These are phyloP conservation scores for Aschersonia sp. DNA, from an alignment of 2,329 filamentous ascomycete genomes.

Conservation along the genomic window DNA sequence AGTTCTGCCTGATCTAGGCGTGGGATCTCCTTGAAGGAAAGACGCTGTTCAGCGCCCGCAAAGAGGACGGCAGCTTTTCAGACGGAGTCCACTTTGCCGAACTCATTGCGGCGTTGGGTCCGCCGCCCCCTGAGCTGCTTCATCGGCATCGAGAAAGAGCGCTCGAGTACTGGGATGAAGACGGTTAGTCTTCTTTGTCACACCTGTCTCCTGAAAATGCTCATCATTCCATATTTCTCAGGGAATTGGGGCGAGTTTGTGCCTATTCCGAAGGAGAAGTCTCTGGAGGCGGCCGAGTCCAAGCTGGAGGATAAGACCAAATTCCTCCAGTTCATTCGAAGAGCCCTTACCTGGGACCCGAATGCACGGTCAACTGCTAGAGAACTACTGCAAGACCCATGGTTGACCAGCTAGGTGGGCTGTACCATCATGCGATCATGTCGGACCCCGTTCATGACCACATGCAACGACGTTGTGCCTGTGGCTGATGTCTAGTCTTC, in stretches of 20 bases:
- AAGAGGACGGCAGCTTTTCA: conserved; percentile 22
- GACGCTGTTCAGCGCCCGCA: conserved; percentile 24
- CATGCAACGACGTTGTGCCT: too few relatives aligned
- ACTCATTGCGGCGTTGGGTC: conserved; percentile 29
- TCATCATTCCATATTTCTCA: too few relatives aligned
- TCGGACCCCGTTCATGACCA: too few relatives aligned
- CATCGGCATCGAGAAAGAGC: conserved; percentile 11
- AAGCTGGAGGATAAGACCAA: conserved; percentile 14
- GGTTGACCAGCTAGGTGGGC: too few relatives aligned
- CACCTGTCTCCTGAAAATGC: too few relatives aligned
- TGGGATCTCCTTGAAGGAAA: conserved; percentile 34
- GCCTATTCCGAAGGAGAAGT: conserved; percentile 10
- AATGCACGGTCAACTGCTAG: too few relatives aligned
- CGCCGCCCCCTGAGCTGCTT: conserved; percentile 22
- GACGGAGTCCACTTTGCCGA: conserved; percentile 32
- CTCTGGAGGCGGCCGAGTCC: conserved; percentile 21
- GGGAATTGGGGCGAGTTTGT: neutral
- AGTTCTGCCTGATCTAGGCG: conserved; percentile 15
- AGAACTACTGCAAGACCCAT: too few relatives aligned
- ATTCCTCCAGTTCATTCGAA: conserved; percentile 20
- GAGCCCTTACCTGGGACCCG: conserved; percentile 23
- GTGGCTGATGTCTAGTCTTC: too few relatives aligned
- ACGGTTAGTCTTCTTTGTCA: conserved; percentile 12
- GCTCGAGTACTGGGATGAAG: conserved; percentile 22
- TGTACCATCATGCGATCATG: too few relatives aligned